Evolutionary conservation across 441 rosid genomes (phyloP), one percentile per base, ranked within the genome.

Genomic region (Macaranga tanarius): DNA sequence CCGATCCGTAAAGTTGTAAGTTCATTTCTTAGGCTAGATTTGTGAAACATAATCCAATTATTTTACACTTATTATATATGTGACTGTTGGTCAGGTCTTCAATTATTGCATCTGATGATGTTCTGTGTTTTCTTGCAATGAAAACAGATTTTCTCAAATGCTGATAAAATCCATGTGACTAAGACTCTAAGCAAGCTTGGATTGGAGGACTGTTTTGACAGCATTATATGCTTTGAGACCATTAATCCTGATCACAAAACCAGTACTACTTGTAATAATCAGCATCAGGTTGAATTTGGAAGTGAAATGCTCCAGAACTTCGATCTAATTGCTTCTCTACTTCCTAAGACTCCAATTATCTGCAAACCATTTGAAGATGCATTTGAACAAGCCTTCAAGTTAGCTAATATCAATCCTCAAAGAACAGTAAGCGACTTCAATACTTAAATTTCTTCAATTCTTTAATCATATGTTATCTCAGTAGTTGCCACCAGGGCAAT

Each of bases 181-280:
- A 89, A 83, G 75, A 89, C 74, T 65, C 86, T 95, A 13, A 86
- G 73, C 75, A 86, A 77, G 81, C 89, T 95, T 8, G 97, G 96
- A 60, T 66, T 95, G 73, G 93, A 95, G 79, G 97, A 86, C 73
- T 91, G 98, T 84, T 95, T 95, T 67, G 96, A 92, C 73, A 92
- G 92, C 69, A 83, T 92, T 62, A 84, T 92, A 59, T 89, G 96
- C 79, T 95, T 95, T 67, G 98, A 95, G 80, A 90, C 93, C 34
- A 89, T 95, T 8, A 92, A 95, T 83, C 86, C 86, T 16, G 71
- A 45, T 5, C 17, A 64, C 7, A n/a, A 79, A 5, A 74, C 84
- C 69, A 65, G 4, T 42, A 74, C 58, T 42, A 73, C 58, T 67
- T 57, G 69, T 61, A 78, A 84, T 59, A 81, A n/a, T 31, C 4